A percentile compares a stretch with the other conserved stretches of the same genome.
Conservation (phyloP, 2,329 filamentous ascomycete genomes). For the Botrytis deweyae region DNA sequence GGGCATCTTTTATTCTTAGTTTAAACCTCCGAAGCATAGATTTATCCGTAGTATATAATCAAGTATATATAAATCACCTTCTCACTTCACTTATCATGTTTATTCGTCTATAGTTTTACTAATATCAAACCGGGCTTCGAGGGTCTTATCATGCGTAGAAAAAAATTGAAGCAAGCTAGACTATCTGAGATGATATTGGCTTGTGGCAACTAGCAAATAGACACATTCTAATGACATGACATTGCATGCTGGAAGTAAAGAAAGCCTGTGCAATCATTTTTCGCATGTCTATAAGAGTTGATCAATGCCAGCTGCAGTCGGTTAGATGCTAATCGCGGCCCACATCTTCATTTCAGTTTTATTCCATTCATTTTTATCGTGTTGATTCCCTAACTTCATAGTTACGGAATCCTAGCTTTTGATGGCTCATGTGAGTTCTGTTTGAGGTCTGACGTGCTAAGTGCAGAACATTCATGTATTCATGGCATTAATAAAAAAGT, state of each 20-base stretch:
- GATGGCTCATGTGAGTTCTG: rapidly evolving
- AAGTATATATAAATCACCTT: too few relatives aligned
- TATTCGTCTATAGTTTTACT: background rate
- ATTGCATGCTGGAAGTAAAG: background rate
- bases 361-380: background rate
- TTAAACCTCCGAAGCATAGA: background rate
- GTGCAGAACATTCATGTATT: background rate
- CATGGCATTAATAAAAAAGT: background rate
- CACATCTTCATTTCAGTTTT: background rate
- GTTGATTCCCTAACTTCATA: background rate
- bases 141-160: background rate
- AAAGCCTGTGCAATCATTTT: background rate
- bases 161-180: background rate
- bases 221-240: background rate
- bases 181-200: background rate
- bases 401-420: background rate
- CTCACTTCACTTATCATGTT: too few relatives aligned
- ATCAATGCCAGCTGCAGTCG: background rate
- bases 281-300: background rate
- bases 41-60: background rate
- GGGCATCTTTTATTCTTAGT: background rate
- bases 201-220: background rate
- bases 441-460: rapidly evolving
- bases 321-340: rapidly evolving
- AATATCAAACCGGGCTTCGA: background rate